A percentile compares a stretch with the other conserved stretches of the same genome.
Conservation (phyloP, 192 early-diverging fungal genomes). For the Backusella tuberculispora region DNA sequence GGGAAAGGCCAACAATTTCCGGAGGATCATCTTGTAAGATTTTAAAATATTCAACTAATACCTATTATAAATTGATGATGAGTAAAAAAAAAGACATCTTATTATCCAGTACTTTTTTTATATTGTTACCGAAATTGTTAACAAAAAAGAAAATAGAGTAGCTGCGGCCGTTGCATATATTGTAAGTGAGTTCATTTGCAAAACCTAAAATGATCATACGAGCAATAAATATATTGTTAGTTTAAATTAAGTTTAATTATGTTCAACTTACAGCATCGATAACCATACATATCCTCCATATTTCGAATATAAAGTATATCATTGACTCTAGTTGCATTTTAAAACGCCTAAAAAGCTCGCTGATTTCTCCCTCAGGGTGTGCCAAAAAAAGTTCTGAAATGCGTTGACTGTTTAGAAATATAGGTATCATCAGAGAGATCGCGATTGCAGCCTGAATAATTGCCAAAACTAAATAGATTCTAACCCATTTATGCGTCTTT, state of each 20-base stretch:
- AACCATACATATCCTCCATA: not conserved
- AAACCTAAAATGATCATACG: not conserved
- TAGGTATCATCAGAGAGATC: not conserved
- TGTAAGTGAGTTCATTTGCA: conserved; percentile 7
- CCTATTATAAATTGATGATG: not conserved
- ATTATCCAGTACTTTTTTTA: no score
- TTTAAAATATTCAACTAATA: not conserved
- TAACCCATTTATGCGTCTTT: not conserved
- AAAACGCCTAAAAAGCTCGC: not conserved
- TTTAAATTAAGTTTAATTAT: not conserved
- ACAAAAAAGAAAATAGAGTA: not conserved
- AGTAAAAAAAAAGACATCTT: not conserved
- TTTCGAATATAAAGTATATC: not conserved
- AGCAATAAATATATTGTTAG: not conserved
- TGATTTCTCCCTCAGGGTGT: not conserved
- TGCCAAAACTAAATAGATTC: not conserved
- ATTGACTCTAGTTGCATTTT: conserved; percentile 1
- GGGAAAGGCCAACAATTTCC: not conserved
- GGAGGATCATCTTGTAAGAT: not conserved
- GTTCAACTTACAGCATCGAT: not conserved
- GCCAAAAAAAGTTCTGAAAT: not conserved
- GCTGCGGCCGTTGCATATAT: not conserved
- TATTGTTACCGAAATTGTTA: not conserved
- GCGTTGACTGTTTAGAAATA: not conserved
- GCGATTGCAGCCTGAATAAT: not conserved